Evolutionary conservation across 345 rosid species (phyloP), one percentile per base, ranked within the genome.

Genomic region (Gossypium turneri): DNA sequence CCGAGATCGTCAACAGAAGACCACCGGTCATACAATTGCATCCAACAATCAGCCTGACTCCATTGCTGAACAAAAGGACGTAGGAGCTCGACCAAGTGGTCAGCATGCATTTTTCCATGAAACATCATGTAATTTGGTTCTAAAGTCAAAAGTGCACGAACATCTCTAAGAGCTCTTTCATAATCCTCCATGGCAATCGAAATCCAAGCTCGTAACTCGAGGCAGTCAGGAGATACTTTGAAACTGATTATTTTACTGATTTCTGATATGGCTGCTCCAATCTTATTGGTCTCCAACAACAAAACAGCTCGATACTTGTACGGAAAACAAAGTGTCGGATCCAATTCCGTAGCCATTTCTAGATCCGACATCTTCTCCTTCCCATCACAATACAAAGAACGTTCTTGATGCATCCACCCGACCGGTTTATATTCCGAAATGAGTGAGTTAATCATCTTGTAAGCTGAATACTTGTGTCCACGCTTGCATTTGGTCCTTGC

Each of bases 1-100:
- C 98, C 98, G 20, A 94, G 89, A 85, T 94, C 98, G 69, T 94
- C 98, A 44, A 94, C 98, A 13, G 88, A 84, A 47, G 98, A 94
- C 98, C 98, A 94, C 44, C 92, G 85, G 82, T 94, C 97, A 78
- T 91, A 89, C 47, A 94, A 88, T 77, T 91, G 97, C 96, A 92
- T 91, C 98, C 98, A 94, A 79, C 98, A 92, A 76, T 92, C 98
- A 75, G 93, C 98, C 79, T 88, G 92, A 80, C 89, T 90, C 87
- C 88, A 90, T 76, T 89, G 90, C 79, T 86, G 97, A 48, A 83
- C 96, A 72, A 84, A 85, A 51, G 98, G 97, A 8, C 81, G 78
- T 13, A 94, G 90, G 74, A 89, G 78, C 82, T 92, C 91, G 48
- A 92, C 90, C 86, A 94, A 72, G 56, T 80, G 90, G 63, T 94